Evolutionary conservation across 768 basidiomycete species (phyloP).

Genomic region (Mycena belliarum): DNA sequence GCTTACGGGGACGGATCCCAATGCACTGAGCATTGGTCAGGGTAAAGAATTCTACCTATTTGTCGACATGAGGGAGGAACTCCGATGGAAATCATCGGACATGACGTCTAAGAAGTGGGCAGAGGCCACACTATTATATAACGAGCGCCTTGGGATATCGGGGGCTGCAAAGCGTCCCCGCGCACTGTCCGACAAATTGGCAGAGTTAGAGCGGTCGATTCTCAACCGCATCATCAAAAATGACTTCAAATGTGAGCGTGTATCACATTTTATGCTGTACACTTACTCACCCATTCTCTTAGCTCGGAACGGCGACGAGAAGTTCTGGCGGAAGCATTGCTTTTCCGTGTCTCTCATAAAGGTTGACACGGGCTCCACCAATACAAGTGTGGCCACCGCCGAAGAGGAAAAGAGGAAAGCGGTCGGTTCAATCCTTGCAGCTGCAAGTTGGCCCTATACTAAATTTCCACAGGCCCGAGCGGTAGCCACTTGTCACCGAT

Average conservation of each 20-base stretch:
- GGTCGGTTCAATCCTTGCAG: neutral
- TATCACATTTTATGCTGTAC: neutral
- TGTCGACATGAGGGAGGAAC: neutral
- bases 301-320: neutral
- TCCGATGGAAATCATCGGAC: neutral
- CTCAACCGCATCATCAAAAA: neutral
- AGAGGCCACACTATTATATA: neutral
- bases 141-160: neutral
- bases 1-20: neutral
- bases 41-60: neutral
- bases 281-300: too few species aligned
- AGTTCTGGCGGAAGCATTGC: neutral
- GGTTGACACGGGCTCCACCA: neutral
- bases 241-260: neutral
- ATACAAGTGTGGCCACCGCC: neutral
- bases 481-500: neutral
- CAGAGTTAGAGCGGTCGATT: neutral
- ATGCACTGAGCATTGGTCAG: neutral
- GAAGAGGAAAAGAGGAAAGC: neutral
- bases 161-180: neutral
- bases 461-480: neutral
- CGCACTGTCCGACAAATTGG: neutral
- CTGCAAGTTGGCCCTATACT: neutral
- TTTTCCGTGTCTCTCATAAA: neutral
- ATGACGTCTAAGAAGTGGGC: conserved; percentile 1